phyloP scores from a whole-genome alignment of 164 flowering plant genomes.

The Akebia trifoliata region DNA sequence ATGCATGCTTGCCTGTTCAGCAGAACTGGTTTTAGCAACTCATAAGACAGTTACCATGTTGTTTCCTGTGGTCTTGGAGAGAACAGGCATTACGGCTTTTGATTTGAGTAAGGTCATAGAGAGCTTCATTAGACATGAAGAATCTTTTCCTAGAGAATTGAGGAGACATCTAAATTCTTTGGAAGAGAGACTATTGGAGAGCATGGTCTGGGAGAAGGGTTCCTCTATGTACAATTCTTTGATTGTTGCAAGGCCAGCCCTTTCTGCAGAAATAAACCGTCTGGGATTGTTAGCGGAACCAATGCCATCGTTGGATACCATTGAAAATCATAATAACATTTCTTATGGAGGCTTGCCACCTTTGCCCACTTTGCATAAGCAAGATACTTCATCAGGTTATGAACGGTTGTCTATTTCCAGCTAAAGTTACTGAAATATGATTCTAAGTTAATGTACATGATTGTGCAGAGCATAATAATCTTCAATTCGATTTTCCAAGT shows the following conservation, averaged over 20 bases:
- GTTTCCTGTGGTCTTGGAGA: slow-evolving; percentile 92
- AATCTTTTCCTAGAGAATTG: slow-evolving; percentile 89
- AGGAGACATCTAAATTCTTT: slow-evolving; percentile 87
- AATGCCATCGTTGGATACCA: slow-evolving; percentile 95
- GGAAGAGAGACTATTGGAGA: slow-evolving; percentile 92
- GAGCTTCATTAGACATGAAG: slow-evolving; percentile 96
- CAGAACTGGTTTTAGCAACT: slow-evolving; percentile 92
- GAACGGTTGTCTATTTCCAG: too few species aligned
- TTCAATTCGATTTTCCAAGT: background rate
- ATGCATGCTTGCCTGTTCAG: slow-evolving; percentile 99
- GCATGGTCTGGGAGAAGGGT: slow-evolving; percentile 98
- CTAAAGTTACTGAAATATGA: too few species aligned
- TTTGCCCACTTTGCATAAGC: slow-evolving; percentile 47
- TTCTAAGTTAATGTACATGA: background rate
- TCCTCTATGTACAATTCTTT: slow-evolving; percentile 97
- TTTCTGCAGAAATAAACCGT: slow-evolving; percentile 71
- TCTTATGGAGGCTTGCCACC: slow-evolving; percentile 54
- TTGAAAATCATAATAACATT: slow-evolving; percentile 63
- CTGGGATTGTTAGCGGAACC: slow-evolving; percentile 89
- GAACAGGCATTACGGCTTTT: slow-evolving; percentile 97
- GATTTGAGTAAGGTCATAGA: slow-evolving; percentile 99
- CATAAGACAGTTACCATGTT: slow-evolving; percentile 92
- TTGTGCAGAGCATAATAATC: background rate
- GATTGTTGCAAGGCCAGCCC: slow-evolving; percentile 74
- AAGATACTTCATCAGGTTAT: slow-evolving; percentile 52